Base-by-base conservation (phyloP, 495 filamentous ascomycete genomes). In the Neurospora sp. region DNA sequence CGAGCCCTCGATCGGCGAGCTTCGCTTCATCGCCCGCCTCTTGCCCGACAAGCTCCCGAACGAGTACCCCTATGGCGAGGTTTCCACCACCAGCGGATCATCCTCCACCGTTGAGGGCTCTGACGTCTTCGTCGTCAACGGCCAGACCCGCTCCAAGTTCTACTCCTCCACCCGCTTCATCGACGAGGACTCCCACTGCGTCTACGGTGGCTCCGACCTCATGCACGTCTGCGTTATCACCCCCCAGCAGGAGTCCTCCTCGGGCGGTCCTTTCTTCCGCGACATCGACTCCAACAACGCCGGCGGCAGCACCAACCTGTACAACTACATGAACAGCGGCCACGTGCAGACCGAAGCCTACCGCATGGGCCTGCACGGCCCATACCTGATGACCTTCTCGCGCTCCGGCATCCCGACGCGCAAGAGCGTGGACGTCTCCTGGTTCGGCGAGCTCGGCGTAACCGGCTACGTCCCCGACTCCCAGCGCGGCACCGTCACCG, bases 271-370 rank as follows among this genome's bases (percentile, higher is more conserved):
- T 20, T 91, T 91, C 84, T 86, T 85, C 80, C 84, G 89, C 3
- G 89, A 91, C 73, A 91, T 91, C 81, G 84, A 91, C 75, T 78
- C 83, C 69, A 91, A 91, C 82, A 88, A 90, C 71, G 88, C 84
- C 14, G 87, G 85, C 35, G 80, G 76, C 7, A 86, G 84, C 68
- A 89, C 86, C 11, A 86, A 87, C 48, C 83, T 91, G 0, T 91
- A 90, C 81, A 90, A 88, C 83, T 91, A 91, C 79, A 91, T 91
- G 89, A 90, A 90, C 81, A 87, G 85, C 27, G 85, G 84, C 14
- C 88, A 90, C 71, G 87, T 88, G 11, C 87, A 90, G 78, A 91
- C 89, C 4, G 90, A 91, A 73, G 73, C 82, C 6, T 90, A 80
- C 80, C 85, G 90, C 38, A 87, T 84, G 81, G 90, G 90, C 35